Conservation (phyloP, 2,329 filamentous ascomycete genomes). For the Trichoderma lentiforme region DNA sequence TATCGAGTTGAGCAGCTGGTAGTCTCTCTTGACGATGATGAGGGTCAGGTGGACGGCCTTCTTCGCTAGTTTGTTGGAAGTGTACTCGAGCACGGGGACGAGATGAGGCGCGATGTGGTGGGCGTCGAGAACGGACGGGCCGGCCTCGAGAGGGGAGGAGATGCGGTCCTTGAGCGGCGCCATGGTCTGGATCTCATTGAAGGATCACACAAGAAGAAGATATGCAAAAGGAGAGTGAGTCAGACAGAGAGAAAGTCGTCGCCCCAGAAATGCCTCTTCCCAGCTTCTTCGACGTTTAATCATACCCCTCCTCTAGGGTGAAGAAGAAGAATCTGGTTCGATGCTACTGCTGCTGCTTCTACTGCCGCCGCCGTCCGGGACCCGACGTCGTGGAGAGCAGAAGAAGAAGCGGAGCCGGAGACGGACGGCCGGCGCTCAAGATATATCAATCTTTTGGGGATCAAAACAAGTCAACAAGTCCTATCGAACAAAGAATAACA, state of each 20-base stretch:
- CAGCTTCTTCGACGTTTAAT: neutral
- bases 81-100: slow-evolving; percentile 55
- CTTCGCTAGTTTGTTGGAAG: slow-evolving; percentile 52
- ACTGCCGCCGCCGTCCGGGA: slow-evolving; percentile 16
- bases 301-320: neutral
- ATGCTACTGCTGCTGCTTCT: slow-evolving; percentile 4
- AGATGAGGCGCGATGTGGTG: slow-evolving; percentile 56
- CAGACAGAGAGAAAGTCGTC: neutral
- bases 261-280: slow-evolving; percentile 4
- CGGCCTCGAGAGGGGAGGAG: slow-evolving; percentile 62
- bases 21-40: slow-evolving; percentile 54
- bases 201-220: neutral
- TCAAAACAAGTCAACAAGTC: neutral
- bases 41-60: slow-evolving; percentile 57
- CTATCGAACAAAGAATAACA: neutral
- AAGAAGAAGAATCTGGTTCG: neutral
- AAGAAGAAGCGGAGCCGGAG: neutral
- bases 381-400: slow-evolving; percentile 14
- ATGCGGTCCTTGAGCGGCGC: slow-evolving; percentile 51
- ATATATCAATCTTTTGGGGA: neutral
- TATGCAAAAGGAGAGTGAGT: neutral
- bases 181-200: neutral
- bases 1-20: slow-evolving; percentile 46
- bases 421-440: neutral
- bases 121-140: slow-evolving; percentile 55